Percentiles rank a stretch among this genome's conserved stretches.
Evolutionary conservation across 2,329 filamentous ascomycete genomes (phyloP).

Genomic region (Cladosporium colombiae): DNA sequence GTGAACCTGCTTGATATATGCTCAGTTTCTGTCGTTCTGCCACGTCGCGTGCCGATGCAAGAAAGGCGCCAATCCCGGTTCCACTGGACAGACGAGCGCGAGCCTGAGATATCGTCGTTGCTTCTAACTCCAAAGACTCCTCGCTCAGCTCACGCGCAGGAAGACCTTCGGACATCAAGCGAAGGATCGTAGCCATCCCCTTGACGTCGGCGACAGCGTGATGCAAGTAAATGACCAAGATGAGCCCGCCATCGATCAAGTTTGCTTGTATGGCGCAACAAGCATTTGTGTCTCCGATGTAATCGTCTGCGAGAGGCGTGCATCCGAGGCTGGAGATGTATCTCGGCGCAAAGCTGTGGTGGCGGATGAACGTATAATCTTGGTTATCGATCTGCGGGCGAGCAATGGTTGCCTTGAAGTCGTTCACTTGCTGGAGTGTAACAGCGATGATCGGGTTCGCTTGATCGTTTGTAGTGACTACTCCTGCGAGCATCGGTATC

Average conservation of each 20-base stretch:
- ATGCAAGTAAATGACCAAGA: constrained; percentile 28
- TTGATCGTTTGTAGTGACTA: background rate
- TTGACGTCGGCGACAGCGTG: constrained; percentile 27
- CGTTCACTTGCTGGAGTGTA: constrained; percentile 19
- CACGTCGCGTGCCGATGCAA: constrained; percentile 6
- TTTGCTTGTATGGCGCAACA: constrained; percentile 28
- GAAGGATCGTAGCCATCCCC: constrained; percentile 24
- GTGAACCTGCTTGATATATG: background rate
- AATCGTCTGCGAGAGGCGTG: constrained; percentile 24
- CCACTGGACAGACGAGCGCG: constrained; percentile 11
- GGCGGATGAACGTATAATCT: constrained; percentile 18
- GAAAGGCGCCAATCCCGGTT: background rate
- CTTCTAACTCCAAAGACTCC: constrained; percentile 21
- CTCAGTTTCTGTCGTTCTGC: background rate
- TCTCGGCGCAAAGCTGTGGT: constrained; percentile 22
- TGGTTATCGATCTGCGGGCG: constrained; percentile 17
- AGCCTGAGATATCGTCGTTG: background rate
- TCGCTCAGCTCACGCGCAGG: constrained; percentile 15
- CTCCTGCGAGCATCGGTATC: constrained; percentile 23
- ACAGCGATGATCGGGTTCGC: constrained; percentile 12
- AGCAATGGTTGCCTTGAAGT: constrained; percentile 23
- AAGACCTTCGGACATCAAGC: constrained; percentile 24
- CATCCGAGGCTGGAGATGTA: constrained; percentile 19
- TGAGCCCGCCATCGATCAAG: constrained; percentile 27
- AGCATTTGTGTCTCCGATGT: constrained; percentile 17